Conservation (phyloP, 2,329 filamentous ascomycete species). For the Parafenestella ontariensis region DNA sequence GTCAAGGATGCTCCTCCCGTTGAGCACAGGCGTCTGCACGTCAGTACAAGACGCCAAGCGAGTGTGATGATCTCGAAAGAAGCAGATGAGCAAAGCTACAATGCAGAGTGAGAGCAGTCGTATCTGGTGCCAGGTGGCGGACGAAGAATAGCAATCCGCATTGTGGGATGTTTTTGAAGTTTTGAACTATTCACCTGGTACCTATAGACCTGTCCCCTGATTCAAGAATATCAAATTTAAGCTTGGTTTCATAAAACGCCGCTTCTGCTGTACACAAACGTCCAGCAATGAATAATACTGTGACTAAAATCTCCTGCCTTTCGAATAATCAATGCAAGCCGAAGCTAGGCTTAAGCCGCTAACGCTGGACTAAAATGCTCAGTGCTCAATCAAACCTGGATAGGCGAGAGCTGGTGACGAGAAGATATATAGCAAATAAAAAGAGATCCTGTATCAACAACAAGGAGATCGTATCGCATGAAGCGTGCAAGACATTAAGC, state of each 20-base stretch:
- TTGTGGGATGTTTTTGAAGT: neutral
- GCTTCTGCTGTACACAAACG: neutral
- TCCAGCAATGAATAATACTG: constrained; percentile 1
- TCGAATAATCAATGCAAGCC: constrained; percentile 5
- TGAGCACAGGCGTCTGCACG: neutral
- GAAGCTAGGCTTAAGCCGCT: constrained; percentile 10
- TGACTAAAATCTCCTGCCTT: neutral
- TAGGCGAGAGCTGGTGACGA: constrained; percentile 21
- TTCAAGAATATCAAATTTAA: neutral
- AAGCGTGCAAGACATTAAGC: constrained; percentile 2
- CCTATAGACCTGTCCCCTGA: neutral
- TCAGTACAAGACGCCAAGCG: neutral
- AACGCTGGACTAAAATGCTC: constrained; percentile 10
- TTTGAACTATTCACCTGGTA: neutral
- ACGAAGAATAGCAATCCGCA: no score
- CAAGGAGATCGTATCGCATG: constrained; percentile 14
- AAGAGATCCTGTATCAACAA: constrained; percentile 1
- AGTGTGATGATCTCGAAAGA: neutral
- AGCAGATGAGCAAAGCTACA: neutral
- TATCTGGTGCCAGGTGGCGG: no score
- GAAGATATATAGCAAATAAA: constrained; percentile 2
- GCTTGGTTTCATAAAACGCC: neutral
- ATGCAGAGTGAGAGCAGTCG: neutral
- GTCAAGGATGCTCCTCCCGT: neutral
- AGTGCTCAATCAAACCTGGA: constrained; percentile 25